A percentile compares a stretch with the other conserved stretches of the same genome.
phyloP scores from a whole-genome alignment of 371 early-diverging fungal genomes.

The Mucor indicus region DNA sequence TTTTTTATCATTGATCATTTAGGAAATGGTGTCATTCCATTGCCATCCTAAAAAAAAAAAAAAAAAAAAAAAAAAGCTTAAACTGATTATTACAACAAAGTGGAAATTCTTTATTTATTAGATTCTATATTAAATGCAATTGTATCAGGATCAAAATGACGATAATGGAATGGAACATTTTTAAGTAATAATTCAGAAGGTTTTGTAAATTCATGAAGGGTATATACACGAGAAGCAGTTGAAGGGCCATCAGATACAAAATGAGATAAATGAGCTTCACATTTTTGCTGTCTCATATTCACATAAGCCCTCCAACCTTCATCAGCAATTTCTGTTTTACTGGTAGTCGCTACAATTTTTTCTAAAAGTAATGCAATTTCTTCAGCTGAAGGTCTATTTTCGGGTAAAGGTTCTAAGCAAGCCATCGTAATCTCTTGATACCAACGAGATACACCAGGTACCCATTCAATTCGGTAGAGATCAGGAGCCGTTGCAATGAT shows the following conservation, averaged over 20 bases:
- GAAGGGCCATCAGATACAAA: constrained; percentile 1
- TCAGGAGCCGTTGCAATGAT: constrained; percentile 22
- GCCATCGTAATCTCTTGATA: constrained; percentile 8
- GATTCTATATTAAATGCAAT: constrained; percentile 7
- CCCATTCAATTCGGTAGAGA: constrained; percentile 33
- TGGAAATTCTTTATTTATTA: background rate
- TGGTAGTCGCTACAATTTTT: constrained; percentile 45
- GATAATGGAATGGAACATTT: constrained; percentile 13
- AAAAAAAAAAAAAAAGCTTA: no score
- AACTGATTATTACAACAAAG: no score
- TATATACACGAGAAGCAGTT: constrained; percentile 16
- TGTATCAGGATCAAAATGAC: constrained; percentile 12
- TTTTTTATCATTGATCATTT: no score
- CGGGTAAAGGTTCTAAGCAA: constrained; percentile 8
- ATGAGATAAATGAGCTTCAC: constrained; percentile 2
- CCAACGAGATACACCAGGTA: constrained; percentile 2
- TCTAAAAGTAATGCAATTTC: constrained; percentile 26
- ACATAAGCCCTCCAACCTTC: constrained; percentile 14
- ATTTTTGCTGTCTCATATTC: constrained; percentile 8
- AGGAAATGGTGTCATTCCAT: no score
- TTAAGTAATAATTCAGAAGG: constrained; percentile 3
- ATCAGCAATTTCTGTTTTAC: constrained; percentile 5
- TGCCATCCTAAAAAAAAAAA: no score
- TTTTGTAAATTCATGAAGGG: constrained; percentile 10
- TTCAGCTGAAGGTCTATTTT: constrained; percentile 10